Evolutionary conservation across 345 rosid species (phyloP).

Genomic region (Erucastrum elatum): DNA sequence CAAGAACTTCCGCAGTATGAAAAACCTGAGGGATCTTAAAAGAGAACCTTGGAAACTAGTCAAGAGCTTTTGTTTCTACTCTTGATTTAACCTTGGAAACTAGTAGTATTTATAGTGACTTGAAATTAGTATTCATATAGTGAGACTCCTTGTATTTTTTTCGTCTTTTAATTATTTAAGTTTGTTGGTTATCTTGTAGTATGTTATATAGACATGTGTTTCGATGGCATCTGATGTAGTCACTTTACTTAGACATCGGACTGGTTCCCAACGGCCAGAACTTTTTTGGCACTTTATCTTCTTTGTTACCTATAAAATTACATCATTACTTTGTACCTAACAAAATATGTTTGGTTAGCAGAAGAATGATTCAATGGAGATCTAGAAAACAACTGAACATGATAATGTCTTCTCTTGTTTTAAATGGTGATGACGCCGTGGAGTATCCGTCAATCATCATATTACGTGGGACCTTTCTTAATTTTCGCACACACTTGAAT

Average conservation of each 20-base stretch:
- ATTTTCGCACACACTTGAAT: neutral
- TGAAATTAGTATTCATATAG: constrained; percentile 5
- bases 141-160: neutral
- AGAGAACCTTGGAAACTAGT: constrained; percentile 23
- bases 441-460: neutral
- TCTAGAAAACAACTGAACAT: constrained; percentile 3
- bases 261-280: neutral
- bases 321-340: neutral
- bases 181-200: constrained; percentile 14
- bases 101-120: neutral
- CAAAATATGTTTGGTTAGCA: neutral
- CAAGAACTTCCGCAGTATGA: constrained; percentile 45
- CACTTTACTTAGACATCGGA: neutral
- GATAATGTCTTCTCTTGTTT: neutral
- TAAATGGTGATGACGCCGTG: neutral
- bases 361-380: constrained; percentile 20
- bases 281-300: neutral
- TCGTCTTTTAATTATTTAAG: neutral
- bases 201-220: neutral
- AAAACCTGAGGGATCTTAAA: constrained; percentile 42
- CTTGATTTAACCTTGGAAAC: constrained; percentile 6
- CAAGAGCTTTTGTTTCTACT: neutral
- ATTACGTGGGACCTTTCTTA: constrained; percentile 4
- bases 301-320: neutral
- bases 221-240: neutral